Evolutionary conservation across 23 red algal species (phyloP), one percentile per base, ranked within the genome.

Genomic region (Rhodosorus marinus): DNA sequence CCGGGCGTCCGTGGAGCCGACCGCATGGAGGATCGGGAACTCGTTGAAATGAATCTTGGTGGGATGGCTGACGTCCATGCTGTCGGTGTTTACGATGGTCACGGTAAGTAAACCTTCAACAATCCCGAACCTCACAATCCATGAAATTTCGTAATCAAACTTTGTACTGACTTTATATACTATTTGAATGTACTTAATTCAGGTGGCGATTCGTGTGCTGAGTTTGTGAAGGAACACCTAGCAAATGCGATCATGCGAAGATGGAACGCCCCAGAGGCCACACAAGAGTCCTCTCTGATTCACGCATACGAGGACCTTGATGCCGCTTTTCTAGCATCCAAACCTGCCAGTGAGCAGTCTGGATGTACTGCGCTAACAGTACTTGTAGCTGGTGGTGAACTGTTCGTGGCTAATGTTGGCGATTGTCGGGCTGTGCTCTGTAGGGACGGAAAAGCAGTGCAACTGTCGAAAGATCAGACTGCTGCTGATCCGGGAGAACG

Each of bases 21-120:
- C 29, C 69, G 78, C 15, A 98, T 98, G 90, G 90, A 98, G 58
- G 90, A 98, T 51, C 56, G 78, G 42, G 65, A 70, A 43, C 45
- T 84, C 1, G 51, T 98, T 17, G 25, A 36, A 35, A 47, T 63
- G 4, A 26, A 57, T 25, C 31, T 71, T 3, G 46, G 27, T 1
- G 35, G 42, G 17, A 57, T 54, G 36, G 51, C 66, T 5, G 62
- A 63, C 29, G 50, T 42, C 31, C 87, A 83, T 46, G 55, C 86
- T 48, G 62, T 80, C 33, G 77, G 61, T 6, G 90, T 98, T 0
- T 76, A 86, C 64, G 90, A 98, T 30, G 90, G 90, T 20, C 90
- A 98, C 48, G 90, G 64, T n/a, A n/a, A n/a, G n/a, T n/a, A n/a
- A n/a, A n/a, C n/a, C n/a, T n/a, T n/a, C n/a, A n/a, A n/a, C n/a